Evolutionary conservation across 441 rosid genomes (phyloP), one percentile per base, ranked within the genome.

Genomic region (Arabidopsis hybrid): DNA sequence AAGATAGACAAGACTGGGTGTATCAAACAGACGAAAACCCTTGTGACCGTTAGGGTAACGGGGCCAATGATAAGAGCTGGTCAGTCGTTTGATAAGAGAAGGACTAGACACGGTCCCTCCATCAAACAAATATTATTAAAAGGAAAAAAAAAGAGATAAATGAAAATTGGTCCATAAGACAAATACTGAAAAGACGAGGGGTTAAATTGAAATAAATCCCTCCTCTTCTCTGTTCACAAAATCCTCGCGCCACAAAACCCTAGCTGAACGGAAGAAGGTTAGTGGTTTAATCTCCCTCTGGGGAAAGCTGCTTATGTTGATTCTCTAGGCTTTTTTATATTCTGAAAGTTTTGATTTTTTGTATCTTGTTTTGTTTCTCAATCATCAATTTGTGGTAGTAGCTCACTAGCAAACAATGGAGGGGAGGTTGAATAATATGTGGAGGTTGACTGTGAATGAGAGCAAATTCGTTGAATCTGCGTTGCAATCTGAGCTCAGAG

Each of bases 401-500:
- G 9, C 8, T 36, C 39, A 46, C 32, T 46, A 46, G 51, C 51
- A 47, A 16, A 16, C 9, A 72, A 95, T 92, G 99, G 98, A 95
- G 29, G 76, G 86, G 16, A 90, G 96, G 64, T 76, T 92, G 65
- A 92, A 90, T 14, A 95, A 86, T 78, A 36, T 87, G 36, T 86
- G 97, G 97, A 83, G 88, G 35, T 74, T 91, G 83, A 85, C 95
- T 0, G 84, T 88, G 75, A 95, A 95, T 49, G 98, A 95, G 80
- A 95, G 83, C 86, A 92, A 84, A 49, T 95, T 95, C 60, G 86
- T 93, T 8, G 94, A 89, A 89, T 83, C 90, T 74, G 95, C 99
- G 5, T 75, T 93, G 76, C 81, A 74, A 47, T 88, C 92, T 36
- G 97, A 91, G 69, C 85, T 92, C 56, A 88, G 98, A 79, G 76